Evolutionary conservation across 441 rosid genomes (phyloP).

Genomic region (Lagerstroemia fauriei): DNA sequence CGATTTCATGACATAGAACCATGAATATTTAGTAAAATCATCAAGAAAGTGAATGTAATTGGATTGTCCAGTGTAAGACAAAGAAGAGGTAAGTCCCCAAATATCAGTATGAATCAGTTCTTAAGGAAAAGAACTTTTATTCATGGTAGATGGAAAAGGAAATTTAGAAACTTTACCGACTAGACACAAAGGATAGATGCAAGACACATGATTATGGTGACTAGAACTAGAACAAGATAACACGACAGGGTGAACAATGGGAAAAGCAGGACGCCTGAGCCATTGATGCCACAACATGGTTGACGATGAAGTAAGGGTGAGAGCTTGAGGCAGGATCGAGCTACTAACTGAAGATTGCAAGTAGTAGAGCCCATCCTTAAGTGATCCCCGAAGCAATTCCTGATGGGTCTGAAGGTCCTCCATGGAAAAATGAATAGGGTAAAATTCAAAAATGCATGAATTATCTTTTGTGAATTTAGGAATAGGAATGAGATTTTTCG

Average conservation of each 20-base stretch:
- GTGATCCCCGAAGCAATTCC: background rate
- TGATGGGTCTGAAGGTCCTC: conserved; percentile 2
- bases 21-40: background rate
- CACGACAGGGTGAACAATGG: background rate
- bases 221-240: background rate
- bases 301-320: background rate
- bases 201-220: background rate
- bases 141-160: background rate
- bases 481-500: background rate
- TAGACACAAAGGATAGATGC: background rate
- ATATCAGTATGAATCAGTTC: background rate
- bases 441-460: conserved; percentile 11
- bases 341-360: background rate
- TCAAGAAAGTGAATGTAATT: background rate
- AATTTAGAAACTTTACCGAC: background rate
- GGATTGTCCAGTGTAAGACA: background rate
- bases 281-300: background rate
- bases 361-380: background rate
- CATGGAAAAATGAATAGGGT: conserved; percentile 9
- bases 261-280: background rate
- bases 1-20: background rate
- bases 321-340: background rate
- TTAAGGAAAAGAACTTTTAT: background rate
- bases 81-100: background rate
- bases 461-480: background rate